Conservation (phyloP, 2,329 filamentous ascomycete species). For the Davidsoniella virescens region DNA sequence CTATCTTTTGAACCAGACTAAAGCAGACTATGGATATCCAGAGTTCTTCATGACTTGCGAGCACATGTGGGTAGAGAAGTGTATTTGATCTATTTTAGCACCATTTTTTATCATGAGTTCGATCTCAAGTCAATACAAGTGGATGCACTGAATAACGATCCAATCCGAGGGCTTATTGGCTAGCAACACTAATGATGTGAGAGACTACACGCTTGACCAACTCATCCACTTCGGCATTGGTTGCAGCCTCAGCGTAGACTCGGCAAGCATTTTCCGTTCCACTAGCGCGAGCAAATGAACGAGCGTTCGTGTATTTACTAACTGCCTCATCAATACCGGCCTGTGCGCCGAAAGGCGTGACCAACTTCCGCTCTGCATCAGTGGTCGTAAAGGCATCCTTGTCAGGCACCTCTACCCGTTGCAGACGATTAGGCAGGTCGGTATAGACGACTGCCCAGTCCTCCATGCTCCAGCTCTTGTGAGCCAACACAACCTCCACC, state of each 20-base stretch:
- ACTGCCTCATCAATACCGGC: slow-evolving; percentile 74
- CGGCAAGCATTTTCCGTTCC: slow-evolving; percentile 93
- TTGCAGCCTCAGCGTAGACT: slow-evolving; percentile 89
- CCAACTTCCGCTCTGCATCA: slow-evolving; percentile 79
- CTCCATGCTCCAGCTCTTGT: slow-evolving; percentile 78
- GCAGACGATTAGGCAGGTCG: slow-evolving; percentile 88
- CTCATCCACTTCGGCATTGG: slow-evolving; percentile 77
- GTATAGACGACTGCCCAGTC: slow-evolving; percentile 90
- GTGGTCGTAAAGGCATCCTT: slow-evolving; percentile 82
- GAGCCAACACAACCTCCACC: slow-evolving; percentile 87
- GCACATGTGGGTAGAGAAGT: too few relatives aligned
- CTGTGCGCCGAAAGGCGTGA: slow-evolving; percentile 64
- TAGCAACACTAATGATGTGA: slow-evolving; percentile 33
- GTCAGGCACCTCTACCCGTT: slow-evolving; percentile 77
- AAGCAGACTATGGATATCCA: too few relatives aligned
- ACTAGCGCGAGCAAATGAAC: slow-evolving; percentile 80
- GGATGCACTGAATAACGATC: too few relatives aligned
- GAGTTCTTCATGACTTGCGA: too few relatives aligned
- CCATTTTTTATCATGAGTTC: too few relatives aligned
- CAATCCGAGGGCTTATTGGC: slow-evolving; percentile 2
- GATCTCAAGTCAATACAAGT: too few relatives aligned
- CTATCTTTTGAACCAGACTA: too few relatives aligned
- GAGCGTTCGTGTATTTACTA: slow-evolving; percentile 76
- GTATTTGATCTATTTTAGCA: too few relatives aligned
- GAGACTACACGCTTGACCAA: slow-evolving; percentile 68